These are phyloP conservation scores for Podaxis carcinomalis DNA, from an alignment of 768 basidiomycete genomes.

Conservation along the genomic window DNA sequence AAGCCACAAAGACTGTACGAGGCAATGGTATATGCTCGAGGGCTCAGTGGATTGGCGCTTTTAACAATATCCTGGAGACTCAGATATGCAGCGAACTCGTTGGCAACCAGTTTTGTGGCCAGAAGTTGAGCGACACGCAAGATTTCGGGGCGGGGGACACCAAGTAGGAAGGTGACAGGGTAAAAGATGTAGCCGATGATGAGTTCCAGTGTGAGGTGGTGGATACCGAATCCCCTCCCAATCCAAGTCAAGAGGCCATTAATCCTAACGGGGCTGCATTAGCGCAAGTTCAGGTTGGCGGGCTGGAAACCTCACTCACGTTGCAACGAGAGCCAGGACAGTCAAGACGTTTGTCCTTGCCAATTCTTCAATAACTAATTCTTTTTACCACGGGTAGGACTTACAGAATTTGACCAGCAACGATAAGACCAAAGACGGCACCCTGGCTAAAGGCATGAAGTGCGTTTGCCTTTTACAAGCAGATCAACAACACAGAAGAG, in stretches of 20 bases:
- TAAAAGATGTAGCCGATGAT: constrained; percentile 87
- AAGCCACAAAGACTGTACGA: constrained; percentile 91
- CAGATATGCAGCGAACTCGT: constrained; percentile 79
- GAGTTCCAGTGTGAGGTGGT: constrained; percentile 77
- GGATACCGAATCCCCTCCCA: constrained; percentile 81
- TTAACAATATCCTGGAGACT: constrained; percentile 48
- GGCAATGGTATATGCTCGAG: constrained; percentile 76
- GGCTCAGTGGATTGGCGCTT: constrained; percentile 50
- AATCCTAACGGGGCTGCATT: constrained; percentile 33
- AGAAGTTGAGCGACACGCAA: constrained; percentile 75
- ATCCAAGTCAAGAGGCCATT: constrained; percentile 89
- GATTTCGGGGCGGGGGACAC: constrained; percentile 80
- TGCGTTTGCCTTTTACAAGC: constrained; percentile 52
- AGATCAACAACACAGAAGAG: not conserved
- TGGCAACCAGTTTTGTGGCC: constrained; percentile 83
- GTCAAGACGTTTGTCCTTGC: constrained; percentile 78
- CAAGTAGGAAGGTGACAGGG: constrained; percentile 77
- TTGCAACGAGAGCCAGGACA: constrained; percentile 75
- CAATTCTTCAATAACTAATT: not conserved
- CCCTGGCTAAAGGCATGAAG: constrained; percentile 88
- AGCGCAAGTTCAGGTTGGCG: not conserved
- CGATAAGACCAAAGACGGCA: constrained; percentile 78
- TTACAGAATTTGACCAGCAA: constrained; percentile 85
- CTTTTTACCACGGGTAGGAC: constrained; percentile 17
- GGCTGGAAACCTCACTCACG: constrained; percentile 24